Percentiles rank a stretch among this genome's conserved stretches.
Conservation (phyloP, 208 protist genomes). For the Blechomonas ayalai region DNA sequence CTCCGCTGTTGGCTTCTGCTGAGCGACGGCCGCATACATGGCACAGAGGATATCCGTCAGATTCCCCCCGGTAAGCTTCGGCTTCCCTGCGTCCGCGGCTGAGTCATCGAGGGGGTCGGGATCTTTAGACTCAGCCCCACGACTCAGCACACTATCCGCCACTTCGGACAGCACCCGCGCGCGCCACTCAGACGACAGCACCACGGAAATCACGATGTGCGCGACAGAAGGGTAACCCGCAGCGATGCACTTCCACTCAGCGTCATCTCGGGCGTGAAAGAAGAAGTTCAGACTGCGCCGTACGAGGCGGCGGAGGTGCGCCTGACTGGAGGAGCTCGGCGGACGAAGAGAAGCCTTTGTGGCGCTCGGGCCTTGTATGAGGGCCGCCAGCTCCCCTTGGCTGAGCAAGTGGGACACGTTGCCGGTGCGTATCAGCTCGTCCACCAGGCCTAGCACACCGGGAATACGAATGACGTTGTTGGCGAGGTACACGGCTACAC, state of each 20-base stretch:
- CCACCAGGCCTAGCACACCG: conserved; percentile 37
- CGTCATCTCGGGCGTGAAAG: conserved; percentile 27
- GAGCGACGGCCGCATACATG: too few species aligned
- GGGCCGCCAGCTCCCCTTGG: conserved; percentile 38
- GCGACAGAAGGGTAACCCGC: conserved; percentile 34
- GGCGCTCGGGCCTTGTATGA: conserved; percentile 19
- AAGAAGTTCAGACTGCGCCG: conserved; percentile 48
- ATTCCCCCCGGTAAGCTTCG: background rate
- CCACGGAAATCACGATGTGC: conserved; percentile 15
- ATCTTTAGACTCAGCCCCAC: conserved; percentile 2
- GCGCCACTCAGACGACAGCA: conserved; percentile 16
- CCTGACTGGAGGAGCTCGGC: conserved; percentile 27
- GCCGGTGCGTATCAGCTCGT: conserved; percentile 52
- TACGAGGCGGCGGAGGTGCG: conserved; percentile 48
- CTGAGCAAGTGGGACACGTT: conserved; percentile 64
- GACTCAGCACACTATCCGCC: conserved; percentile 18
- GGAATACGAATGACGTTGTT: conserved; percentile 26
- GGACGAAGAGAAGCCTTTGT: conserved; percentile 14
- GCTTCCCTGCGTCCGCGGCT: background rate
- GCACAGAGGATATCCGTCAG: background rate
- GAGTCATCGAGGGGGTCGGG: background rate
- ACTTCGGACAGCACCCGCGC: conserved; percentile 29
- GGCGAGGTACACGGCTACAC: conserved; percentile 49
- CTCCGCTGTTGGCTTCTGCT: conserved; percentile 6
- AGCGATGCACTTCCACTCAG: conserved; percentile 21